Evolutionary conservation across 192 early-diverging fungal genomes (phyloP).

Genomic region (Spinellus fusiger): DNA sequence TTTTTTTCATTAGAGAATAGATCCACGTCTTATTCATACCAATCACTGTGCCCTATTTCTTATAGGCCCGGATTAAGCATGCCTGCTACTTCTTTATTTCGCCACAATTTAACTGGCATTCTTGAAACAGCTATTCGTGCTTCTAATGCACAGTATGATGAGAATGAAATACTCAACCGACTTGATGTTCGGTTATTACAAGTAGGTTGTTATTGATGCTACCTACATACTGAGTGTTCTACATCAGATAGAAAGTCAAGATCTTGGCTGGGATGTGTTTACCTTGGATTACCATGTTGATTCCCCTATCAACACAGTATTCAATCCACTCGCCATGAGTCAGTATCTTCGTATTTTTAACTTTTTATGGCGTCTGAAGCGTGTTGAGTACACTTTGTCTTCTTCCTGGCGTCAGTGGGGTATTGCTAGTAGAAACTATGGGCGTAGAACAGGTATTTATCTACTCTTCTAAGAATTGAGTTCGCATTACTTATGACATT

Average conservation of each 20-base stretch:
- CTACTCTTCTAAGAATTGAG: too few species aligned
- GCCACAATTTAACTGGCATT: conserved; percentile 83
- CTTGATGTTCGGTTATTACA: conserved; percentile 70
- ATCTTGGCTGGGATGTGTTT: conserved; percentile 91
- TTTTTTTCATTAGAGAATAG: not conserved
- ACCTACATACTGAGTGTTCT: too few species aligned
- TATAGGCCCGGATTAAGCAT: conserved; percentile 51
- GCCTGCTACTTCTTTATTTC: conserved; percentile 67
- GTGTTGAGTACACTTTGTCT: conserved; percentile 74
- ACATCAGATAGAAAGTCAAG: conserved; percentile 47
- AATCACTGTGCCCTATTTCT: not conserved
- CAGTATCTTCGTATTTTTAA: conserved; percentile 78
- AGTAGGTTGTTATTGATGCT: not conserved
- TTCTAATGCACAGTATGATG: conserved; percentile 85
- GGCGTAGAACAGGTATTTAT: conserved; percentile 39
- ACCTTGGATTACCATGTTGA: conserved; percentile 80
- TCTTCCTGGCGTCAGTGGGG: conserved; percentile 74
- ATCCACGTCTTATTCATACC: too few species aligned
- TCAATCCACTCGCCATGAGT: conserved; percentile 66
- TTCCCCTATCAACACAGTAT: conserved; percentile 79
- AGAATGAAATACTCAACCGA: conserved; percentile 64
- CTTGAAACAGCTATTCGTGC: conserved; percentile 80
- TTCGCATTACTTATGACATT: not conserved
- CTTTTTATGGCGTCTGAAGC: conserved; percentile 87
- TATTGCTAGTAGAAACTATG: conserved; percentile 52